Evolutionary conservation across 2,329 filamentous ascomycete genomes (phyloP).

Genomic region (Cladosporium sp.): DNA sequence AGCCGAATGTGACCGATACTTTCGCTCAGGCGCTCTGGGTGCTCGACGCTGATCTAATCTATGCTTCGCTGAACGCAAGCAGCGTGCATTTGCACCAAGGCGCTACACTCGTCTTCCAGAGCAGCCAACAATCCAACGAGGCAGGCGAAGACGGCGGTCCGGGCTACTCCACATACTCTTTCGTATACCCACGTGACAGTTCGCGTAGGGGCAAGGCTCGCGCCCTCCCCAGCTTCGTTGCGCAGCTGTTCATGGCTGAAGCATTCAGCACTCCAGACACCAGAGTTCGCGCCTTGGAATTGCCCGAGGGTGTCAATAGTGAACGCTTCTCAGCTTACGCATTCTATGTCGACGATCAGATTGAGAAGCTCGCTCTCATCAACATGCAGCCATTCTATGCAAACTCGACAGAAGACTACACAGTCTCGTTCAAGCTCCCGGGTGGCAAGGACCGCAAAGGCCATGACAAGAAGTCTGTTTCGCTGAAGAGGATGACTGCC

Average conservation of each 20-base stretch:
- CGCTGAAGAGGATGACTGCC: constrained; percentile 26
- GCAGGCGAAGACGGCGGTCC: constrained; percentile 26
- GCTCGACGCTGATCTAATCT: constrained; percentile 36
- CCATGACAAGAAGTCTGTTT: constrained; percentile 12
- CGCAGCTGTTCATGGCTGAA: constrained; percentile 27
- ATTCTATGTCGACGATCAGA: constrained; percentile 20
- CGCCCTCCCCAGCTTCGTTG: constrained; percentile 25
- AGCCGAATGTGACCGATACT: constrained; percentile 38
- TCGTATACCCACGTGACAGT: constrained; percentile 26
- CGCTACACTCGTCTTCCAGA: constrained; percentile 29
- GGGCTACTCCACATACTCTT: constrained; percentile 27
- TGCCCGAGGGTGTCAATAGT: constrained; percentile 18
- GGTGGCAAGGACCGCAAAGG: constrained; percentile 2
- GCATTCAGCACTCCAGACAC: constrained; percentile 25
- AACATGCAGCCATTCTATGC: constrained; percentile 27
- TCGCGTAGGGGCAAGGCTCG: constrained; percentile 22
- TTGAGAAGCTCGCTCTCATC: constrained; percentile 27
- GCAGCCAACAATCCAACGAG: constrained; percentile 25
- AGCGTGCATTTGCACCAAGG: constrained; percentile 35
- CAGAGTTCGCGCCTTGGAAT: constrained; percentile 19
- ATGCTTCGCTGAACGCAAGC: constrained; percentile 36
- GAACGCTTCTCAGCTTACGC: constrained; percentile 28
- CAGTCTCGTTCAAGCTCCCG: constrained; percentile 17
- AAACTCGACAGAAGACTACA: constrained; percentile 25
- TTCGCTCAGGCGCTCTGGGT: constrained; percentile 41